Base-by-base conservation (phyloP, 2,329 filamentous ascomycete species). In the Aspergillus sp. region DNA sequence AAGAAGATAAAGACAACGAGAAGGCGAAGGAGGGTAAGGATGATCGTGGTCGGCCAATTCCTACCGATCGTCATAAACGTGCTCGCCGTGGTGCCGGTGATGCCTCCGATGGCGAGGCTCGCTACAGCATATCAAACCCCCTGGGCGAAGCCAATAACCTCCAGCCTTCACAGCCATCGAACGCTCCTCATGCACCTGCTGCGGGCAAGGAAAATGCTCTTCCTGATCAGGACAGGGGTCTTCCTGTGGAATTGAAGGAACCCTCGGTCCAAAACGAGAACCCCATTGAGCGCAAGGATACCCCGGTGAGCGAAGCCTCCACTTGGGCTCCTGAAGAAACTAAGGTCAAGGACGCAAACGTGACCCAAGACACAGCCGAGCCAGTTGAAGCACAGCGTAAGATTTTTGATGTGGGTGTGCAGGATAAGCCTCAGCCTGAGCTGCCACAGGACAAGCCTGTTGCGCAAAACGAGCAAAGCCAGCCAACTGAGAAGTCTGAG, bases 1-100 rank as follows among this genome's bases (percentile, higher is more conserved):
- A 78, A 61, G 74, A 71, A 4, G 41, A 39, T 65, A 75, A 62
- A 58, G 78, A 80, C 58, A 74, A 71, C 2, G 70, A 74, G 48
- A 67, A 70, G 26, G 69, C 71, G 44, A 66, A 69, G 55, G 68
- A 69, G 22, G 69, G 71, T 45, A 66, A 68, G 55, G 68, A 70
- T 26, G 69, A 76, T 18, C 73, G 73, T 15, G 68, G 87, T 15
- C 84, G 86, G 24, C 74, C 83, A 18, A 81, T 80, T n/a, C 85
- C 89, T 61, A 80, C 88, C 57, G 85, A 85, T 20, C 86, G 91
- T 41, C 79, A 87, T 68, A 97, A 96, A 80, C 86, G 92, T 70
- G 86, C 85, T 61, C 86, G 87, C 64, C 86, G 85, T 58, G 44
- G 44, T 20, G 81, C 76, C 45, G 83, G 81, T 17, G 84, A 82